Percentiles rank a stretch among this genome's conserved stretches.
phyloP scores from a whole-genome alignment of 129 eudicot species.

The Helichrysum umbraculigerum region DNA sequence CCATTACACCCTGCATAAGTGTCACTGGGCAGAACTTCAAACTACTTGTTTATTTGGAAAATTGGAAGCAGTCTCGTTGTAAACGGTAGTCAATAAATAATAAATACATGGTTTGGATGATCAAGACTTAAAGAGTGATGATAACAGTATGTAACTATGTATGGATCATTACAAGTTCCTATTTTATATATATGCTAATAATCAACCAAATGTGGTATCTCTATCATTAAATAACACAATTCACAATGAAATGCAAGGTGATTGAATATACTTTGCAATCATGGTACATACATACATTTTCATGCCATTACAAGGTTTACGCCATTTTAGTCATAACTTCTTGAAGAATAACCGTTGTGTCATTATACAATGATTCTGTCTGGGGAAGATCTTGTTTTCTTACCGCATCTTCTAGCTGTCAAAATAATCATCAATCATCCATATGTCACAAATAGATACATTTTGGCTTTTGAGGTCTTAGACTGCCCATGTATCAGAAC shows the following conservation, averaged over 20 bases:
- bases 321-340: slow-evolving; percentile 90
- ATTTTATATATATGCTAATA: slow-evolving; percentile 5
- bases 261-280: slow-evolving; percentile 17
- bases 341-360: slow-evolving; percentile 60
- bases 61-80: neutral
- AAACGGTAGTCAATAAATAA: too few relatives aligned
- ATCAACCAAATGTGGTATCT: slow-evolving; percentile 8
- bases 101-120: neutral
- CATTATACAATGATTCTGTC: slow-evolving; percentile 55
- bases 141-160: neutral
- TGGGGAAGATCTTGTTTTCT: slow-evolving; percentile 49
- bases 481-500: neutral
- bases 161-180: neutral
- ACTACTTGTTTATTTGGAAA: neutral
- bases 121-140: neutral
- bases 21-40: neutral
- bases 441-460: too few relatives aligned
- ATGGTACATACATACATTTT: neutral
- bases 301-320: slow-evolving; percentile 26
- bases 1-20: neutral
- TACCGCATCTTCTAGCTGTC: slow-evolving; percentile 76
- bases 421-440: slow-evolving; percentile 9
- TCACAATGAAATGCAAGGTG: neutral
- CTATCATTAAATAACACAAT: neutral
- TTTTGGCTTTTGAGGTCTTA: neutral